Base-by-base conservation (phyloP, 306 rosid genomes). In the Argentina anserina region DNA sequence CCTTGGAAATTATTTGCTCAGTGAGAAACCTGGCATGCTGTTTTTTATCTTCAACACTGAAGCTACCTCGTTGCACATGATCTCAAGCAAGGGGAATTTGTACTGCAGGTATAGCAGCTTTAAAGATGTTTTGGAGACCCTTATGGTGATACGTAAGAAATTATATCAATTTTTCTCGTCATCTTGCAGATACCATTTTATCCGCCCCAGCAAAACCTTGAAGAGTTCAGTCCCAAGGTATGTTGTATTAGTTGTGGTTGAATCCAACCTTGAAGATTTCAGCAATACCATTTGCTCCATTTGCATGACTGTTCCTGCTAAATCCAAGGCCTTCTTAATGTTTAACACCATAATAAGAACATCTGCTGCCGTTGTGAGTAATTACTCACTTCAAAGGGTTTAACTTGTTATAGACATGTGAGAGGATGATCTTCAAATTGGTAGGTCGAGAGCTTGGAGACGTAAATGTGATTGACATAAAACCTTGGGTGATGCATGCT, bases 401-500 rank as follows among this genome's bases (percentile, higher is more conserved):
- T 52, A 69, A 76, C 52, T 75, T 85, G n/a, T 83, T 59, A 61
- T 75, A 94, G 99, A 88, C 75, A 75, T 91, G 92, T 80, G 81
- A 85, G 87, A 83, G 87, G 72, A 72, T 94, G 65, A 89, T 94
- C 79, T 79, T 75, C 84, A 85, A 85, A 79, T 91, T 94, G 78
- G 89, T 83, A 64, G 97, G 99, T 76, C 85, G n/a, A 79, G 86
- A 88, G 81, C 90, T 91, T 55, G 82, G 80, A 55, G 96, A 91
- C 77, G 46, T 91, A 66, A 75, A 85, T 74, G 92, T 94, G 67
- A 75, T 85, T 64, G 99, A 89, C 81, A 82, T 91, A 80, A 94
- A 90, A 76, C 93, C 96, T 41, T 94, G 99, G 99, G 60, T 88
- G 77, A 94, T 94, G 99, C 97, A 89, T 83, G 99, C 99, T 59